These are phyloP conservation scores for Sanguinoderma infundibulare DNA, from an alignment of 1,284 basidiomycete species.

Conservation along the genomic window DNA sequence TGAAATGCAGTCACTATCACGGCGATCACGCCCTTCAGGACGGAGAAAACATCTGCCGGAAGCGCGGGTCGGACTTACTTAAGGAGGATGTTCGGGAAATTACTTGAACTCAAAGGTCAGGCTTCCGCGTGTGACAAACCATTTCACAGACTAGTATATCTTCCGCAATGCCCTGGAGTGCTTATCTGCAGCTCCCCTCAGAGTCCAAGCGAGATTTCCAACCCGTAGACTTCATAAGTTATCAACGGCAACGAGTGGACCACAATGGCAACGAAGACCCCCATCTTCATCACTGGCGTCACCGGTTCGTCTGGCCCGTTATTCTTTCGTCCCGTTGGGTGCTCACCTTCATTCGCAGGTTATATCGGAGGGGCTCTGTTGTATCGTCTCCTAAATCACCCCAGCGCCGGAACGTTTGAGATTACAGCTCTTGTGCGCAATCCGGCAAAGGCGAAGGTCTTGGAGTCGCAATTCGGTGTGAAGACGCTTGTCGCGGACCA, in stretches of 20 bases:
- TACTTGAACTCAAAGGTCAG: no score
- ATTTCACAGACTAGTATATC: no score
- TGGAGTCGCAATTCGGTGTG: conserved; percentile 29
- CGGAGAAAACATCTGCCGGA: no score
- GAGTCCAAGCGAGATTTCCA: no score
- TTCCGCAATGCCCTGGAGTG: no score
- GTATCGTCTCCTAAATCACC: conserved; percentile 28
- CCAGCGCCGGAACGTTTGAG: conserved; percentile 21
- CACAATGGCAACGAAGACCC: conserved; percentile 8
- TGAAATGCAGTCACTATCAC: no score
- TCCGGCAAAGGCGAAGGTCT: conserved; percentile 30
- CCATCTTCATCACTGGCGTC: conserved; percentile 27
- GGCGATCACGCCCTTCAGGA: no score
- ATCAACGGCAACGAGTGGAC: neutral
- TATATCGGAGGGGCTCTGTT: conserved; percentile 34
- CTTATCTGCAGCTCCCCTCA: no score
- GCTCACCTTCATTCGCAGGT: conserved; percentile 21
- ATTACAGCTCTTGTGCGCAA: conserved; percentile 30
- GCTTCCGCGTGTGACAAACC: no score
- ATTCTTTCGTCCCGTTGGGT: neutral
- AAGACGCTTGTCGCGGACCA: conserved; percentile 33
- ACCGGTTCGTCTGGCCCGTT: conserved; percentile 19
- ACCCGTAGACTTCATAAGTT: neutral
- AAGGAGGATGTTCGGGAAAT: no score
- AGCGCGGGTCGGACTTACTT: no score